A percentile compares a stretch with the other conserved stretches of the same genome.
These are phyloP conservation scores for Veloboletus limbatus DNA, from an alignment of 1,284 basidiomycete species.

Conservation along the genomic window DNA sequence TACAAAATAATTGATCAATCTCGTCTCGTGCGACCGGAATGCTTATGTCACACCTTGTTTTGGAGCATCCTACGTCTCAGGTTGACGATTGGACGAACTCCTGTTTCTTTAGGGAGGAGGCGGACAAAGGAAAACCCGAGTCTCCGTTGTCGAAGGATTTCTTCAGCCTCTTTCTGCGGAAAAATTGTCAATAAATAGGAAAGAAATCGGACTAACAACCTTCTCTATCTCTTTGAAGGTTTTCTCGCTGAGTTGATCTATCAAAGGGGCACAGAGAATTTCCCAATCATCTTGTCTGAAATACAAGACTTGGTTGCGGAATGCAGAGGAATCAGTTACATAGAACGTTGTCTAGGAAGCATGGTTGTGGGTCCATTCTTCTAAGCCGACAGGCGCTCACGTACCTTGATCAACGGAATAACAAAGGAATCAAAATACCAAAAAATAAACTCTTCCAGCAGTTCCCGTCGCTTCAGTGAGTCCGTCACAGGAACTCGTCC, in stretches of 20 bases:
- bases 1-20: constrained; percentile 11
- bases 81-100: constrained; percentile 95
- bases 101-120: constrained; percentile 90
- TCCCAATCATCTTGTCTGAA: constrained; percentile 96
- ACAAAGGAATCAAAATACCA: constrained; percentile 94
- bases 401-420: constrained; percentile 76
- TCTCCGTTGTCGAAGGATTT: constrained; percentile 63
- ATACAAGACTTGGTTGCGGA: constrained; percentile 85
- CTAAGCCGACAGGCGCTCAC: neutral
- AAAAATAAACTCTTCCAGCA: constrained; percentile 82
- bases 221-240: constrained; percentile 64
- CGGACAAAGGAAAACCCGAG: constrained; percentile 86
- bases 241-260: constrained; percentile 65
- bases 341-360: constrained; percentile 83
- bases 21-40: neutral
- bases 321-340: constrained; percentile 88
- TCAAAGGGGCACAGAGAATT: constrained; percentile 76
- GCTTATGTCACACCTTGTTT: constrained; percentile 24
- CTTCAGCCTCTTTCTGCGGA: constrained; percentile 57
- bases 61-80: constrained; percentile 59
- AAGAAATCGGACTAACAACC: constrained; percentile 35
- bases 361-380: neutral
- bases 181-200: constrained; percentile 8
- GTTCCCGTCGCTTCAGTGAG: constrained; percentile 66
- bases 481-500: constrained; percentile 63